Percentiles rank a stretch among this genome's conserved stretches.
phyloP scores from a whole-genome alignment of 139 green algal species.

The Auxenochlorella pyrenoidosa region DNA sequence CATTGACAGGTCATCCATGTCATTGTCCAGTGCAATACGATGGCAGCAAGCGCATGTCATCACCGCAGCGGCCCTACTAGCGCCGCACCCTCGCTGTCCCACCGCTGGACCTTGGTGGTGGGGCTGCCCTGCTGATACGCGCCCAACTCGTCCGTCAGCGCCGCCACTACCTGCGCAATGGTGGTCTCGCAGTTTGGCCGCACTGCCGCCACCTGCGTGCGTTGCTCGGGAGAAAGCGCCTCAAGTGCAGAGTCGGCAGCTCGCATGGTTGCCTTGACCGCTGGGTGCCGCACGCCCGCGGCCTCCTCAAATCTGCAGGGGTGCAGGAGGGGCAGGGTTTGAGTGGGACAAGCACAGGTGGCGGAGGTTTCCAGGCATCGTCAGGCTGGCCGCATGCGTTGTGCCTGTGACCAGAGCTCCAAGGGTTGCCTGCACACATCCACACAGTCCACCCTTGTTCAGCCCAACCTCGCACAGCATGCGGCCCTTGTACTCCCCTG shows the following conservation, averaged over 20 bases:
- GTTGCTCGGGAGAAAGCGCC: background rate
- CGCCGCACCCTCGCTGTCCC: constrained; percentile 21
- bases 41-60: background rate
- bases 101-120: constrained; percentile 30
- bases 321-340: background rate
- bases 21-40: too few relatives aligned
- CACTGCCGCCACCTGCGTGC: background rate
- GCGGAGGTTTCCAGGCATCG: too few relatives aligned
- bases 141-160: constrained; percentile 43
- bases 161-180: background rate
- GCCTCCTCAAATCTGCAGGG: constrained; percentile 30
- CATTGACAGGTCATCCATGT: too few relatives aligned
- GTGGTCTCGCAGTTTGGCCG: background rate
- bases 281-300: background rate
- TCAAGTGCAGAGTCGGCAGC: constrained; percentile 20
- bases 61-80: constrained; percentile 21
- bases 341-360: too few relatives aligned
- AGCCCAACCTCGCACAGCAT: too few relatives aligned
- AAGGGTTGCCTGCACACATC: too few relatives aligned
- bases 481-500: too few relatives aligned
- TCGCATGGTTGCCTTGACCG: constrained; percentile 12
- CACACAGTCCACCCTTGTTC: too few relatives aligned
- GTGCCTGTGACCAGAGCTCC: too few relatives aligned
- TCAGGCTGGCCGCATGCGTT: too few relatives aligned
- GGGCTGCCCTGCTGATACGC: constrained; percentile 41